Evolutionary conservation across 257 asterid species (phyloP).

Genomic region (Lycium ferocissimum): DNA sequence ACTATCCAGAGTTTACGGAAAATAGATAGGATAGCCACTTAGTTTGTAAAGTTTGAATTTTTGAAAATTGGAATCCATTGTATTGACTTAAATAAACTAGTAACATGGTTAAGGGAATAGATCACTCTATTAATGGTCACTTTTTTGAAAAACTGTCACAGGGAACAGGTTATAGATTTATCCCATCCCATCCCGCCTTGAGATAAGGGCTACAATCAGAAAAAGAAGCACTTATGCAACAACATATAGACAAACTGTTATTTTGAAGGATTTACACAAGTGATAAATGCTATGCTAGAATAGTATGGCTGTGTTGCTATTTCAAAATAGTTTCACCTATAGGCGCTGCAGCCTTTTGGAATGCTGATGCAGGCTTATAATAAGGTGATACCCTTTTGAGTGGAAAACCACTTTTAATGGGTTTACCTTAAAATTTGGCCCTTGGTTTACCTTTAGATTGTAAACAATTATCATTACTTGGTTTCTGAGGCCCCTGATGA

Average conservation of each 20-base stretch:
- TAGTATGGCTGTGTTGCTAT: neutral
- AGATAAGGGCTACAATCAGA: neutral
- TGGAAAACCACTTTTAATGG: slow-evolving; percentile 18
- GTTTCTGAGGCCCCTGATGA: neutral
- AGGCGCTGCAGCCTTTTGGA: neutral
- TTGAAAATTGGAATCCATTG: neutral
- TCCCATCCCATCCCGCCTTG: neutral
- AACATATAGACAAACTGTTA: neutral
- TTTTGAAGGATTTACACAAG: neutral
- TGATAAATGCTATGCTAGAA: neutral
- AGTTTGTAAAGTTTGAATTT: neutral
- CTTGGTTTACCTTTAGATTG: neutral
- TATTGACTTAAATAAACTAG: neutral
- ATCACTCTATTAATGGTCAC: neutral
- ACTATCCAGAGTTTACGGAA: neutral
- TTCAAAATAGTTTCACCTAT: neutral
- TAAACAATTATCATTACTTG: neutral
- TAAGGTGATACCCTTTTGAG: neutral
- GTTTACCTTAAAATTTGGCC: neutral
- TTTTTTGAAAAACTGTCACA: neutral
- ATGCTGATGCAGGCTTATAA: neutral
- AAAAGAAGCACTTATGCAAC: neutral
- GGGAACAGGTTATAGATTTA: neutral
- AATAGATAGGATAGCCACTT: neutral
- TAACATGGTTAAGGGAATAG: neutral